These are phyloP conservation scores for Violaceomyces palustris DNA, from an alignment of 1,284 basidiomycete genomes.

Conservation along the genomic window DNA sequence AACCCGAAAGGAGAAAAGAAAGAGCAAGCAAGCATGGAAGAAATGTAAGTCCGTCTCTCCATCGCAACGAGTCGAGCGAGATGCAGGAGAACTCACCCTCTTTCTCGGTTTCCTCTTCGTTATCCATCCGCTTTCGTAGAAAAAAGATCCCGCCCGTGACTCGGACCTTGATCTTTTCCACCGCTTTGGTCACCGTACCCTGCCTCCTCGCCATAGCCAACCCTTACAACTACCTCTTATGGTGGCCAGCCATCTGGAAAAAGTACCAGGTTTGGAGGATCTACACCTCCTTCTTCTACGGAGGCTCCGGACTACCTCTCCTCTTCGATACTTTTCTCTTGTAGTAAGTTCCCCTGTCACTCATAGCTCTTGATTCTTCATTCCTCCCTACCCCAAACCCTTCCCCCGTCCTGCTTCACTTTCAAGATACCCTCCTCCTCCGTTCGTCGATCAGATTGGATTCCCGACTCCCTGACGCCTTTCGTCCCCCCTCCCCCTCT, in stretches of 20 bases:
- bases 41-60: no score
- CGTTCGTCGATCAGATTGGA: no score
- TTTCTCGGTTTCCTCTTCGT: no score
- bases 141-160: constrained; percentile 79
- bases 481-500: background rate
- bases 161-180: constrained; percentile 64
- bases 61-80: no score
- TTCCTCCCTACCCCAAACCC: no score
- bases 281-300: constrained; percentile 71
- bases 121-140: no score
- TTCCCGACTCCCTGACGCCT: no score
- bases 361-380: background rate
- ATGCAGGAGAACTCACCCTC: no score
- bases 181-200: constrained; percentile 63
- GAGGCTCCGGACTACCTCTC: constrained; percentile 53
- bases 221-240: constrained; percentile 62
- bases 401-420: no score
- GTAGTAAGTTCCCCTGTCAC: constrained; percentile 6
- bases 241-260: constrained; percentile 57
- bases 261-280: constrained; percentile 67
- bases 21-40: no score
- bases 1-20: no score
- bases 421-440: no score
- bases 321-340: constrained; percentile 42
- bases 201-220: constrained; percentile 62